Percentiles rank a stretch among this genome's conserved stretches.
Evolutionary conservation across 148 eudicot species (phyloP).

Genomic region (Cornus florida): DNA sequence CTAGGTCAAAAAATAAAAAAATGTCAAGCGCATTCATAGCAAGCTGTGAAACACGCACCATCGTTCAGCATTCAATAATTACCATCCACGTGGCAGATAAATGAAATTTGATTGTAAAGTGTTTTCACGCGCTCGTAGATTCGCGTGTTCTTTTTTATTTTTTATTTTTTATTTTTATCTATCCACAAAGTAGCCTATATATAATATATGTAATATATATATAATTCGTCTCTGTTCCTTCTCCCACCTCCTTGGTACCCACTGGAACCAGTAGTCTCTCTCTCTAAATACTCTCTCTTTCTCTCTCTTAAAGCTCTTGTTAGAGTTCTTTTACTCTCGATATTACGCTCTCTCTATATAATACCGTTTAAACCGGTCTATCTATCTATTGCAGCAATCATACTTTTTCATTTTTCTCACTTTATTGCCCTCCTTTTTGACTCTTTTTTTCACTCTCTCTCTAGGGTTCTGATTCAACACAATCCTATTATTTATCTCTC

Average conservation of each 20-base stretch:
- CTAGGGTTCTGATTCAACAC: slow-evolving; percentile 27
- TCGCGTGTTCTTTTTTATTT: neutral
- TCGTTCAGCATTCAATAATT: too few relatives aligned
- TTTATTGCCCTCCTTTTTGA: slow-evolving; percentile 17
- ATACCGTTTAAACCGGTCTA: slow-evolving; percentile 46
- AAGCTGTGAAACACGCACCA: too few relatives aligned
- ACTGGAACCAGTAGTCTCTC: neutral
- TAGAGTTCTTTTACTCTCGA: neutral
- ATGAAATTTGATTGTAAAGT: neutral
- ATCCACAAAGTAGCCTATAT: neutral
- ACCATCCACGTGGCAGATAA: too few relatives aligned
- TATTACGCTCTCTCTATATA: slow-evolving; percentile 9
- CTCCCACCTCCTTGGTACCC: neutral
- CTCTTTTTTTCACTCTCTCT: slow-evolving; percentile 10
- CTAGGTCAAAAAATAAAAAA: too few relatives aligned
- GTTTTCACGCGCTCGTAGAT: neutral
- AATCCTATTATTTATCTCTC: neutral
- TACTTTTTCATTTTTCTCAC: slow-evolving; percentile 16
- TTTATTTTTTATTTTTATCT: too few relatives aligned
- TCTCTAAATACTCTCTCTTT: neutral
- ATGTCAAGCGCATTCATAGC: too few relatives aligned
- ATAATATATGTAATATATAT: too few relatives aligned
- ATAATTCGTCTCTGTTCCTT: slow-evolving; percentile 15
- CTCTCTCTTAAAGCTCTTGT: too few relatives aligned
- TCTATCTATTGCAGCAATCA: slow-evolving; percentile 17